These are phyloP conservation scores for Pharus latifolius DNA, from an alignment of 176 grass and related monocot species.

Conservation along the genomic window DNA sequence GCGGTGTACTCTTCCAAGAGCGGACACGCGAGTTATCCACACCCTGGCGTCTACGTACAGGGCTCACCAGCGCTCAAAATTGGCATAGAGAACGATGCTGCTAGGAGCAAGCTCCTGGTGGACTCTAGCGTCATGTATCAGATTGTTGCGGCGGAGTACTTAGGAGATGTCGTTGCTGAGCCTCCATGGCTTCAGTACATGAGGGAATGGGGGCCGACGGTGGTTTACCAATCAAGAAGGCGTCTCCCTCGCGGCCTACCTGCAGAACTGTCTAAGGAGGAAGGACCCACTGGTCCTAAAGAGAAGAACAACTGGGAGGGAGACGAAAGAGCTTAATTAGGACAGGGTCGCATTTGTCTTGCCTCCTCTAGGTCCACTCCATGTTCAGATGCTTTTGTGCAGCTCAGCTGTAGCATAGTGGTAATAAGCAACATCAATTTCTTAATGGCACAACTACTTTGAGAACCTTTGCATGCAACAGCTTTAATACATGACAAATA, in stretches of 20 bases:
- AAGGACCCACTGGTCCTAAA: slow-evolving; percentile 77
- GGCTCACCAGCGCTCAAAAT: slow-evolving; percentile 52
- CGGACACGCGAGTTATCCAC: slow-evolving; percentile 80
- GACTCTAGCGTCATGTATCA: slow-evolving; percentile 67
- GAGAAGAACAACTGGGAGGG: slow-evolving; percentile 88
- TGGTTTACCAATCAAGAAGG: slow-evolving; percentile 51
- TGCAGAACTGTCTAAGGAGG: slow-evolving; percentile 72
- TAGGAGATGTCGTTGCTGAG: slow-evolving; percentile 45
- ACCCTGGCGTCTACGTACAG: slow-evolving; percentile 66
- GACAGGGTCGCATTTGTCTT: no score
- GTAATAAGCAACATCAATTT: not conserved
- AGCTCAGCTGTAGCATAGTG: slow-evolving; percentile 41
- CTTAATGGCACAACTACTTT: not conserved
- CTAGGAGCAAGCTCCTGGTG: slow-evolving; percentile 27
- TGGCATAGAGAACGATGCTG: slow-evolving; percentile 58
- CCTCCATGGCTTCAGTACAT: slow-evolving; percentile 78
- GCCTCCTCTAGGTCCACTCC: slow-evolving; percentile 82
- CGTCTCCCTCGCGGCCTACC: slow-evolving; percentile 34
- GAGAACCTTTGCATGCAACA: slow-evolving; percentile 89
- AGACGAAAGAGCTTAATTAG: no score
- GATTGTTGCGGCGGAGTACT: no score
- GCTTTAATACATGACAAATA: slow-evolving; percentile 79
- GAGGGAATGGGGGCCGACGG: slow-evolving; percentile 83
- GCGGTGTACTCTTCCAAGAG: slow-evolving; percentile 60
- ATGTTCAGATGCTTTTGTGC: slow-evolving; percentile 82